Evolutionary conservation across 225 moss, liverwort and hornwort genomes (phyloP).

Genomic region (Pseudoscleropodium purum): DNA sequence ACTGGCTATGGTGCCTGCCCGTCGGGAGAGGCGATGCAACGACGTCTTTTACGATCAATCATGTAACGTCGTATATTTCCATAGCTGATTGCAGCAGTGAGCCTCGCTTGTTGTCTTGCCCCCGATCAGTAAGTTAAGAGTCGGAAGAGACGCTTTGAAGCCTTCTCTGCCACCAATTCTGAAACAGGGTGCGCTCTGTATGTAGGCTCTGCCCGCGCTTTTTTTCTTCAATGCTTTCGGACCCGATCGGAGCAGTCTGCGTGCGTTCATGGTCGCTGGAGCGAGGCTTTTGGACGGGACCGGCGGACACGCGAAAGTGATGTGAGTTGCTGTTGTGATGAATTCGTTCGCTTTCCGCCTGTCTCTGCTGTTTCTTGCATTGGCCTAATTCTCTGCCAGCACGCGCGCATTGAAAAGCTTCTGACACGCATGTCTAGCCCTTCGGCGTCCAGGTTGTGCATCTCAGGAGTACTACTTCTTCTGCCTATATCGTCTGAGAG

Average conservation of each 20-base stretch:
- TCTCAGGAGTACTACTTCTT: background rate
- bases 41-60: conserved; percentile 15
- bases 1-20: background rate
- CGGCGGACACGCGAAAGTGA: background rate
- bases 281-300: background rate
- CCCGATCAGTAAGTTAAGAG: background rate
- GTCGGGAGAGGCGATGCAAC: background rate
- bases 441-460: background rate
- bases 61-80: background rate
- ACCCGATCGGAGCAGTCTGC: background rate
- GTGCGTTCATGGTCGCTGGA: background rate
- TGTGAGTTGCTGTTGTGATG: conserved; percentile 6
- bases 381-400: background rate
- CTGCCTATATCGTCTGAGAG: background rate
- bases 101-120: background rate
- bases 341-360: background rate
- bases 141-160: background rate
- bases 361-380: background rate
- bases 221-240: background rate
- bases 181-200: background rate
- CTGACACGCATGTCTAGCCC: background rate
- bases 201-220: background rate
- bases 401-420: conserved; percentile 10
- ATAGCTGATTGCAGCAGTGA: background rate
- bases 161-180: background rate